These are phyloP conservation scores for Talaromyces adpressus DNA, from an alignment of 495 filamentous ascomycete species.

Conservation along the genomic window DNA sequence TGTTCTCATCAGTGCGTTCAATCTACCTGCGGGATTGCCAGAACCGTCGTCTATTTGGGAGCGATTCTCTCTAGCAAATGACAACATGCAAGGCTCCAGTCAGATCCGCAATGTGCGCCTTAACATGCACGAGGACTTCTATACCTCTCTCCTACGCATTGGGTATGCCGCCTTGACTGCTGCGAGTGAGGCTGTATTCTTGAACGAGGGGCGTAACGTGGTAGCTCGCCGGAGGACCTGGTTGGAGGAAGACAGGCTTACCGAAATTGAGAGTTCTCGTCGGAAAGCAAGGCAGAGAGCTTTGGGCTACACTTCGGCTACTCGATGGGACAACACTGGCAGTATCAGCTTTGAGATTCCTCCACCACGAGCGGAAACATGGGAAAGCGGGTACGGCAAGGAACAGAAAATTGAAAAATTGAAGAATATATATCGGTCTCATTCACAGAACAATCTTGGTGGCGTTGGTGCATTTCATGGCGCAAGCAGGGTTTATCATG, in stretches of 20 bases:
- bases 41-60: conserved; percentile 37
- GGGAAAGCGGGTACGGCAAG: conserved; percentile 59
- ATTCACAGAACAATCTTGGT: conserved; percentile 38
- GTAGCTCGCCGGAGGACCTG: conserved; percentile 75
- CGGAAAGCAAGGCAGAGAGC: conserved; percentile 12
- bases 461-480: conserved; percentile 74
- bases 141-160: conserved; percentile 76
- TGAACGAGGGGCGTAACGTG: conserved; percentile 80
- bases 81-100: conserved; percentile 87
- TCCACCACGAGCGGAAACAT: conserved; percentile 17
- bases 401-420: conserved; percentile 53
- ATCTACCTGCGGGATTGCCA: conserved; percentile 43
- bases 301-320: conserved; percentile 20
- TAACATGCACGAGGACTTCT: conserved; percentile 86
- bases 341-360: conserved; percentile 28
- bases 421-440: conserved; percentile 27
- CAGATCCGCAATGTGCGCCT: conserved; percentile 73
- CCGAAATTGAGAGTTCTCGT: conserved; percentile 45
- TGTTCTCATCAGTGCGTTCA: conserved; percentile 65
- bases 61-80: conserved; percentile 58
- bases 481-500: conserved; percentile 64
- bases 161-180: conserved; percentile 85
- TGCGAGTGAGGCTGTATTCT: conserved; percentile 90
- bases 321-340: conserved; percentile 24
- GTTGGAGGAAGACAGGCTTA: conserved; percentile 79